Evolutionary conservation across 2,329 filamentous ascomycete species (phyloP), one percentile per base, ranked within the genome.

Genomic region (Paecilomyces variotii): DNA sequence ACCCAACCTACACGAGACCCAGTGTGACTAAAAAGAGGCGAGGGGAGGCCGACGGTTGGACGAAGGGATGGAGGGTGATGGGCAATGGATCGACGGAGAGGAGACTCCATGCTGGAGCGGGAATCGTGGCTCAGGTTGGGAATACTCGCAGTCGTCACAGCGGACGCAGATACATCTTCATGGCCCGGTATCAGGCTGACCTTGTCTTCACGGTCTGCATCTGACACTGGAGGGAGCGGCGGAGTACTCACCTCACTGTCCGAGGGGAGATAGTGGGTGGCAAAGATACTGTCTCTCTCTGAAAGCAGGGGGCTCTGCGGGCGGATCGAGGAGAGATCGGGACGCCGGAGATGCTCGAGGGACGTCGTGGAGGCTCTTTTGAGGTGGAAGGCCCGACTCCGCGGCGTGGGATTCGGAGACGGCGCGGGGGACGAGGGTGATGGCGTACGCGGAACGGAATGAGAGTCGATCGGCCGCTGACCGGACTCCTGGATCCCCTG

Each of bases 261-360:
- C 57, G 79, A 78, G 60, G 77, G 75, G 0, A 81, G 72, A 69
- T 86, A 86, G 63, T 83, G 82, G 34, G 83, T 85, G 56, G 84
- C 83, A 67, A 85, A 86, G 68, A 86, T 86, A 71, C 80, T 84
- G 70, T 86, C 84, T 65, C 84, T 75, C 70, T 86, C 84, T 27
- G 82, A 83, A 62, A 86, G 74, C 72, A 82, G 82, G 54, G 82
- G 82, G 30, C 68, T 70, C 54, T 74, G 66, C 10, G 68, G 64
- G 27, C 63, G 69, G 59, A 67, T 59, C 57, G 57, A 57, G 52
- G 61, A 51, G 49, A 25, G 19, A 45, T 24, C 35, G 27, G 30
- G 35, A 56, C 50, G 53, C 34, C 34, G 55, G 27, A 53, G 57
- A 39, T 61, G 57, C 24, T 39, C 35, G 19, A 56, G 34, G 26